phyloP scores from a whole-genome alignment of 805 yeast genomes.

The Ogataea paradorogensis region DNA sequence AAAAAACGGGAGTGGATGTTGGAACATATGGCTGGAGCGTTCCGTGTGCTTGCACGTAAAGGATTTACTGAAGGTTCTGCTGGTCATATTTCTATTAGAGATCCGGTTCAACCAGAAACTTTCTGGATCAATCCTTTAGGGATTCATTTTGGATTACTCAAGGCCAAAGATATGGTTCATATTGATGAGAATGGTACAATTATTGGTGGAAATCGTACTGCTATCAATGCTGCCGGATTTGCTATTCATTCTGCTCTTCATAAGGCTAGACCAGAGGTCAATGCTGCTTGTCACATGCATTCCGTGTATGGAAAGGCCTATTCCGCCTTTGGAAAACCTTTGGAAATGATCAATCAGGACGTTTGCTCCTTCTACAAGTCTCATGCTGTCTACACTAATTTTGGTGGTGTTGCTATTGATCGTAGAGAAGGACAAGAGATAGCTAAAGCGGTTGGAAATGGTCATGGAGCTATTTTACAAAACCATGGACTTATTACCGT shows the following conservation, averaged over 20 bases:
- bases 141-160: constrained; percentile 63
- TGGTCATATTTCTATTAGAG: constrained; percentile 84
- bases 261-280: constrained; percentile 64
- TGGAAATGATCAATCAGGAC: constrained; percentile 82
- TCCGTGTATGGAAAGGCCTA: constrained; percentile 63
- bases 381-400: constrained; percentile 63
- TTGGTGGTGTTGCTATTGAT: constrained; percentile 79
- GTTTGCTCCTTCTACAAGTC: constrained; percentile 62
- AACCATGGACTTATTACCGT: constrained; percentile 75
- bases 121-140: constrained; percentile 91
- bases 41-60: constrained; percentile 76
- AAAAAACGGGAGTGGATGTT: constrained; percentile 53
- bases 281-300: constrained; percentile 73
- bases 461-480: constrained; percentile 57
- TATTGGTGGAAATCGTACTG: constrained; percentile 51
- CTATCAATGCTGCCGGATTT: constrained; percentile 67
- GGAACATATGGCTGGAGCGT: constrained; percentile 83
- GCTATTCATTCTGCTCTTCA: constrained; percentile 67
- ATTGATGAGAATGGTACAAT: constrained; percentile 62
- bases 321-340: constrained; percentile 59
- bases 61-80: constrained; percentile 77
- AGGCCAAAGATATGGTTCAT: constrained; percentile 61
- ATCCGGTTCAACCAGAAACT: constrained; percentile 74
- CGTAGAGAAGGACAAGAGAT: constrained; percentile 59
- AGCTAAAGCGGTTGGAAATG: constrained; percentile 60